Base-by-base conservation (phyloP, 805 yeast genomes). In the Candida maris region DNA sequence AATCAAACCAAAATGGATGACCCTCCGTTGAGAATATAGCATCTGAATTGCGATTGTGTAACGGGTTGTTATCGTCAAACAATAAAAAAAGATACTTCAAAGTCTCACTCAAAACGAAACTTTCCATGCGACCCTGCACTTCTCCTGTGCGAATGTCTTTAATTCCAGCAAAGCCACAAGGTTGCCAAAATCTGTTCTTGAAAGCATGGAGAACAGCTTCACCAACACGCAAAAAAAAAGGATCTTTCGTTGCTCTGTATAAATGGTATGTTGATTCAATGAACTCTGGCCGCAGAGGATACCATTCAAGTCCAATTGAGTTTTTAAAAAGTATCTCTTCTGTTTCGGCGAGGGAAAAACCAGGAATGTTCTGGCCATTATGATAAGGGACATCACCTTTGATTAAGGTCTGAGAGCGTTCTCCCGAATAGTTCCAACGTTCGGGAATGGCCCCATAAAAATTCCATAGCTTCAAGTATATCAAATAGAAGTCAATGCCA, bases 281-380 rank as follows among this genome's bases (percentile, higher is more conserved):
- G 48, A 88, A 86, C 55, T 89, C 97, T 0, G 97, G 97, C 37
- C 97, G 66, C 29, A 89, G 65, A 2, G 96, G 96, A 52, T 86
- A 89, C 96, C 96, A 89, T 54, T 85, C 94, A 22, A 87, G 61
- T 0, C 75, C 65, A 3, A 84, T 60, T 1, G 75, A 64, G 28
- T 63, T 64, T 5, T 47, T 44, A 16, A 59, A 44, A 10, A 56
- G 27, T 2, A 49, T 30, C 19, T 53, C 52, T 17, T 53, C 41
- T 1, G 61, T 57, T 15, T 44, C 41, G 9, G 48, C 50, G 3
- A 26, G 8, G 20, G 48, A 38, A 18, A 55, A 41, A 1, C 57
- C 54, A 9, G 38, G 35, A 6, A 56, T 39, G 2, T 44, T 17
- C 30, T 49, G 48, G 5, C 54, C 52, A 17, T 39, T 34, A 21